Conservation (phyloP, 352 stramenopile genomes). For the Pythium volutum region DNA sequence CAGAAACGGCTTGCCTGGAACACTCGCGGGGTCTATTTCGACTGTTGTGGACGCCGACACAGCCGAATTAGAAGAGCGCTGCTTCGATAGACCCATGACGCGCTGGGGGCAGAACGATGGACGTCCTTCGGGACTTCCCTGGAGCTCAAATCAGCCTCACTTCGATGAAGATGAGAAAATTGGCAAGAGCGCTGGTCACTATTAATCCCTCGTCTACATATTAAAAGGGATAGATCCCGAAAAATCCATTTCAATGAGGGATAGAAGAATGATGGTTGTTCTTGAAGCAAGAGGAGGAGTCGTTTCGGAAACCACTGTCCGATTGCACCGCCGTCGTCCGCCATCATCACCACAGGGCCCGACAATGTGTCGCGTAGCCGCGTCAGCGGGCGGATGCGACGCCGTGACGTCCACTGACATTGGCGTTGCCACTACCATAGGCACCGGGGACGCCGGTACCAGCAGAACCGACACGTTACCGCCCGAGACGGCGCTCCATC, state of each 20-base stretch:
- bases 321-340: neutral
- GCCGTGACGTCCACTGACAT: neutral
- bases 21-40: conserved; percentile 3
- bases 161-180: neutral
- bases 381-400: neutral
- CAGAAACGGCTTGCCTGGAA: conserved; percentile 18
- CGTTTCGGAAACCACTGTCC: conserved; percentile 1
- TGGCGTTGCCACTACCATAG: neutral
- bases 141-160: neutral
- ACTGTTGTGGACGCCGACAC: neutral
- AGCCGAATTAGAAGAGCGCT: neutral
- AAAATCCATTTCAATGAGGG: too few relatives aligned
- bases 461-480: conserved; percentile 8
- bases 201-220: neutral
- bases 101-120: neutral
- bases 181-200: neutral
- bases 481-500: conserved; percentile 18
- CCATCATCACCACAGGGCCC: neutral
- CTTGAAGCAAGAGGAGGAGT: neutral
- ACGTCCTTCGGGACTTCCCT: neutral
- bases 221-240: neutral
- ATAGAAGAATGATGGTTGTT: conserved; percentile 7
- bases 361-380: neutral
- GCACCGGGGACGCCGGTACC: neutral
- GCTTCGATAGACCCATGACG: neutral